These are phyloP conservation scores for Yamadazyma pseudoaaseri DNA, from an alignment of 1,139 yeast species.

Conservation along the genomic window DNA sequence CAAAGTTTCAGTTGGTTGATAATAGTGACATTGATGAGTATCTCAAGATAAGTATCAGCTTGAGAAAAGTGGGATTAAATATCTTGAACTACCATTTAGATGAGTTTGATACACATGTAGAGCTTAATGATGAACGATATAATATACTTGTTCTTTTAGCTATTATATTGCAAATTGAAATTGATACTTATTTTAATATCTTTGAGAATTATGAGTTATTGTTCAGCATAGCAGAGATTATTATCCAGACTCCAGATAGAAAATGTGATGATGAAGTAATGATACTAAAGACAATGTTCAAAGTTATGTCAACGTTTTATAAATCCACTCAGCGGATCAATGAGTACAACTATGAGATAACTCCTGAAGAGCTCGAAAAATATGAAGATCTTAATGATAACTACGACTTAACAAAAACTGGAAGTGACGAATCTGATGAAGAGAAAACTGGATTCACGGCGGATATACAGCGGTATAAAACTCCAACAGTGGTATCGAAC, in stretches of 20 bases:
- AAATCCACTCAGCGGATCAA: conserved; percentile 42
- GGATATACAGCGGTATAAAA: conserved; percentile 1
- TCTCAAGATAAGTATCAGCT: conserved; percentile 31
- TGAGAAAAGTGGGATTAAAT: conserved; percentile 37
- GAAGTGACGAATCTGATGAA: conserved; percentile 10
- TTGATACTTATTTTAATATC: conserved; percentile 38
- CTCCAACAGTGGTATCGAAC: conserved; percentile 5
- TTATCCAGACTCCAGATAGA: conserved; percentile 11
- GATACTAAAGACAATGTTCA: conserved; percentile 20
- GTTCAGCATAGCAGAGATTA: conserved; percentile 40
- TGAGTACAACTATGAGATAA: conserved; percentile 37
- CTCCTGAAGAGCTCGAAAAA: conserved; percentile 26
- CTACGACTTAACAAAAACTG: conserved; percentile 28
- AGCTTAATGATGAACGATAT: conserved; percentile 17
- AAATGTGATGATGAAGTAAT: conserved; percentile 6
- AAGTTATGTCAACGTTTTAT: conserved; percentile 29
- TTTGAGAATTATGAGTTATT: conserved; percentile 44
- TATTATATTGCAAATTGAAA: conserved; percentile 36
- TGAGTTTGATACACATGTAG: conserved; percentile 36
- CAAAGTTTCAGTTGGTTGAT: conserved; percentile 9
- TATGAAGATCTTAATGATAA: conserved; percentile 37
- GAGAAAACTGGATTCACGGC: neutral
- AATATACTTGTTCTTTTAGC: conserved; percentile 27
- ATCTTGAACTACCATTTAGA: conserved; percentile 43
- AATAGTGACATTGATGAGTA: conserved; percentile 24